Evolutionary conservation across 768 basidiomycete species (phyloP).

Genomic region (Lepiota subincarnata): DNA sequence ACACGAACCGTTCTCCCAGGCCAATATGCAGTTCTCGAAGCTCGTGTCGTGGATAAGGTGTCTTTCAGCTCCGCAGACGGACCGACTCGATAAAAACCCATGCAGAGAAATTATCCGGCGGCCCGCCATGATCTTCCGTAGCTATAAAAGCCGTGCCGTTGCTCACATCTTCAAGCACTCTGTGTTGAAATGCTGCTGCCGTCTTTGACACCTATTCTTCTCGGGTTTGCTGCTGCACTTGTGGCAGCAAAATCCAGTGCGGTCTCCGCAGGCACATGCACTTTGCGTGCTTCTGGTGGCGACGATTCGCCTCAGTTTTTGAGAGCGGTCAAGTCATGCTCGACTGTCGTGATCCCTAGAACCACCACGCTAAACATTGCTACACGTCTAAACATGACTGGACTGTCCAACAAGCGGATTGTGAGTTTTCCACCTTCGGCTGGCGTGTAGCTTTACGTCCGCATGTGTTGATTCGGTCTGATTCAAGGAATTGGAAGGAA

Average conservation of each 20-base stretch:
- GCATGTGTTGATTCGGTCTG: background rate
- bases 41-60: background rate
- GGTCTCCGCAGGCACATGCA: constrained; percentile 26
- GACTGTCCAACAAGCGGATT: constrained; percentile 43
- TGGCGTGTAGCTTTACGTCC: background rate
- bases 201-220: background rate
- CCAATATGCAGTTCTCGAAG: background rate
- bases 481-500: constrained; percentile 44
- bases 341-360: constrained; percentile 39
- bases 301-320: constrained; percentile 52
- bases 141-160: background rate
- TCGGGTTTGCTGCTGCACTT: background rate
- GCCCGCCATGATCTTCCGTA: constrained; percentile 1
- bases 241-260: background rate
- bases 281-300: constrained; percentile 37
- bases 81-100: background rate
- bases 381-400: constrained; percentile 52
- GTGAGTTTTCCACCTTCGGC: constrained; percentile 24
- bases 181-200: constrained; percentile 1
- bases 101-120: background rate
- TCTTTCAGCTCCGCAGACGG: background rate
- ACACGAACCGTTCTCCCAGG: background rate
- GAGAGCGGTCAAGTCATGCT: constrained; percentile 36
- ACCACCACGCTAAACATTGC: constrained; percentile 47
- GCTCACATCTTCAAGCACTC: too few relatives aligned